These are phyloP conservation scores for Ceratocystis variospora DNA, from an alignment of 2,329 filamentous ascomycete species.

Conservation along the genomic window DNA sequence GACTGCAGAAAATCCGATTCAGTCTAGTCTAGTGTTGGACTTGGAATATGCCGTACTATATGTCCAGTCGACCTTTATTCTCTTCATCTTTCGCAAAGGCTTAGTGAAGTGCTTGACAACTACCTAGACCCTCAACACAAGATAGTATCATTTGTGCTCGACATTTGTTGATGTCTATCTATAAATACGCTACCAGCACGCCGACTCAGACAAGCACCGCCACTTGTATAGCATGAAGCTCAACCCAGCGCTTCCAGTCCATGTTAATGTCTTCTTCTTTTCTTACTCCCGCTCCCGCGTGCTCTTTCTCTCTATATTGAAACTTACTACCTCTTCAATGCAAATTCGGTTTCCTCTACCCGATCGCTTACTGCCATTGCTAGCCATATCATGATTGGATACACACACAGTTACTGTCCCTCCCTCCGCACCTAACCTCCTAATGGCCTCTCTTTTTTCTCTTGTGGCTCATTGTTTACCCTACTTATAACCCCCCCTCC, in stretches of 20 bases:
- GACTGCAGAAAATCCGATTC: no score
- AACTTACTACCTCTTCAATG: background rate
- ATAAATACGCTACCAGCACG: background rate
- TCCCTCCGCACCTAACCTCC: background rate
- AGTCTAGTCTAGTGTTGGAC: no score
- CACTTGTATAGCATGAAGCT: background rate
- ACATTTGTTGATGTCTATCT: no score
- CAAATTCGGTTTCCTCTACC: background rate
- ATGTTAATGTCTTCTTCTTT: slow-evolving; percentile 12
- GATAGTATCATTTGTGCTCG: no score
- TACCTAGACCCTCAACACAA: background rate
- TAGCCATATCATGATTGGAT: no score
- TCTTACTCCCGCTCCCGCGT: background rate
- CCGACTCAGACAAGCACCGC: background rate
- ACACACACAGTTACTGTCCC: background rate
- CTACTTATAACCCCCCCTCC: background rate
- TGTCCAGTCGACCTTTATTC: background rate
- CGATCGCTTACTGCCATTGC: background rate
- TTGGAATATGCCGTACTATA: background rate
- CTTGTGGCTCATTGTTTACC: background rate
- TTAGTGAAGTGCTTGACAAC: background rate
- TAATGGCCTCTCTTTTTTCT: background rate
- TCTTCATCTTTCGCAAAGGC: background rate
- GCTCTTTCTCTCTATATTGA: background rate
- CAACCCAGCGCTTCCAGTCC: slow-evolving; percentile 4